Base-by-base conservation (phyloP, 192 early-diverging fungal species). In the Coemansia sp. region DNA sequence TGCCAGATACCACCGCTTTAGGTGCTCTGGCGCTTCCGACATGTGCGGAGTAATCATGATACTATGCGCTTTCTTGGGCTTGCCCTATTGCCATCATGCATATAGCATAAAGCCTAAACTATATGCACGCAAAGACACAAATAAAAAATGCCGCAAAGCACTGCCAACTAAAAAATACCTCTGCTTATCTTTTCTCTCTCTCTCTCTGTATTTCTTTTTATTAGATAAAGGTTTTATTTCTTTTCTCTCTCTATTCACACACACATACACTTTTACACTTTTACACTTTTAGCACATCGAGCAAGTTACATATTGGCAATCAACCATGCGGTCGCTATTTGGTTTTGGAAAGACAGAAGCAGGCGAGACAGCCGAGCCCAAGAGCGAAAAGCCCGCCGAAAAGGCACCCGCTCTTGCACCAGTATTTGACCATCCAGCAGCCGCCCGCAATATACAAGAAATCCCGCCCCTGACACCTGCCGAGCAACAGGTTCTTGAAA, bases 251-350 rank as follows among this genome's bases (percentile, higher is more conserved):
- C n/a, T n/a, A n/a, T 32, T 32, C 5, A 32, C 30, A 32, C 30
- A 32, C 11, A 32, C 11, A 8, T 32, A 32, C 30, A n/a, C n/a
- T n/a, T n/a, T n/a, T n/a, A n/a, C n/a, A n/a, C n/a, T n/a, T n/a
- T n/a, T n/a, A n/a, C n/a, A n/a, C n/a, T n/a, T n/a, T n/a, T n/a
- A n/a, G n/a, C n/a, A n/a, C n/a, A n/a, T n/a, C n/a, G n/a, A n/a
- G n/a, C n/a, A n/a, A n/a, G n/a, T n/a, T n/a, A n/a, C 30, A 32
- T 8, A 5, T 11, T 32, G 11, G 6, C 11, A 32, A 8, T 41
- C 32, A 42, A 34, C 25, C 8, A 72, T 72, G 70, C 70, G 70
- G 36, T 66, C 70, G 15, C 46, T 72, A 2, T 72, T 72, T 58
- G 63, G 70, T 9, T 50, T 72, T 40, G 47, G 41, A 36, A 72